Conservation (phyloP, 768 basidiomycete genomes). For the Xerocomellus dryophilus region DNA sequence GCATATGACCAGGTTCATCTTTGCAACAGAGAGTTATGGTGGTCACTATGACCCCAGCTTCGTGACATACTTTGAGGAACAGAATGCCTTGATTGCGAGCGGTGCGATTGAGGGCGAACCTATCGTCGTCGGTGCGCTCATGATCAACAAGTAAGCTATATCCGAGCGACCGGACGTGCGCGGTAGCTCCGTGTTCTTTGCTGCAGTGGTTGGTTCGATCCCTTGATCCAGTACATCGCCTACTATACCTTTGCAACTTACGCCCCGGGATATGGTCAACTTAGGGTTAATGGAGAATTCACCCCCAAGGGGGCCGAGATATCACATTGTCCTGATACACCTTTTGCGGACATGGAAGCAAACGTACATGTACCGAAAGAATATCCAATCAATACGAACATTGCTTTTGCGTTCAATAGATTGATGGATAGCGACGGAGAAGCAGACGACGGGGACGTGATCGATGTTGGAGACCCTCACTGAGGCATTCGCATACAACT, state of each 20-base stretch:
- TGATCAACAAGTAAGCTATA: conserved; percentile 58
- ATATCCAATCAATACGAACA: conserved; percentile 64
- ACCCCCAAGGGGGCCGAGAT: background rate
- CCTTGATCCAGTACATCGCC: conserved; percentile 58
- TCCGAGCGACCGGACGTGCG: background rate
- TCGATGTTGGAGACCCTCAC: too few species aligned
- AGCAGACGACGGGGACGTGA: too few species aligned
- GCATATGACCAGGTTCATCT: conserved; percentile 45
- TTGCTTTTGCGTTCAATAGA: too few species aligned
- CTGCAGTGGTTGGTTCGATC: conserved; percentile 62
- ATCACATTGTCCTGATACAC: conserved; percentile 34
- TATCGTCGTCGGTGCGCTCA: conserved; percentile 54
- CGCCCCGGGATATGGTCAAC: conserved; percentile 66
- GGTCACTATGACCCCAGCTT: conserved; percentile 67
- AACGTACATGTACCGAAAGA: conserved; percentile 52
- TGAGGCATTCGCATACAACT: too few species aligned
- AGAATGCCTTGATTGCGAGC: conserved; percentile 50
- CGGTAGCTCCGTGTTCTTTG: background rate
- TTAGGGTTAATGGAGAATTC: conserved; percentile 25
- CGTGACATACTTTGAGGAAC: conserved; percentile 61
- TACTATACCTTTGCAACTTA: conserved; percentile 58
- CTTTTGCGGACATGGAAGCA: conserved; percentile 53
- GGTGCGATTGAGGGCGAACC: conserved; percentile 47
- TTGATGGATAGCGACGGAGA: too few species aligned
- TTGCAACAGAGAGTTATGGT: conserved; percentile 66